These are phyloP conservation scores for Podospora comata DNA, from an alignment of 495 filamentous ascomycete genomes.

Conservation along the genomic window DNA sequence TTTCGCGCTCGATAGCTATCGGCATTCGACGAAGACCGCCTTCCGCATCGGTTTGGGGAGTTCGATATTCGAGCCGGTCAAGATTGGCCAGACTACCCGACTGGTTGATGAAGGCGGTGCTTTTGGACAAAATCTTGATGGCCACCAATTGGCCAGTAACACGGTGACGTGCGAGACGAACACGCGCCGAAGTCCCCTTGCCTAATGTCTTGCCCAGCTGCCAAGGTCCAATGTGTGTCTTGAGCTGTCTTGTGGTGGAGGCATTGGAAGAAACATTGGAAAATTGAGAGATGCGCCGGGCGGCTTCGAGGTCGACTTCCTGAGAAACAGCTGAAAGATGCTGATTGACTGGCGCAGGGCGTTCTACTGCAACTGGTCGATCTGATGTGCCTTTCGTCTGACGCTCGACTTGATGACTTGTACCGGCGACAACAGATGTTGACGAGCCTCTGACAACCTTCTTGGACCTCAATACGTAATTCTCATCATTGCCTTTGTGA, in stretches of 20 bases:
- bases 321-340: conserved; percentile 25
- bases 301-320: conserved; percentile 44
- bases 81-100: conserved; percentile 74
- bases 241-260: conserved; percentile 51
- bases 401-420: conserved; percentile 6
- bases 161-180: conserved; percentile 75
- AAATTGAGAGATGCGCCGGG: conserved; percentile 68
- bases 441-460: conserved; percentile 14
- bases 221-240: conserved; percentile 86
- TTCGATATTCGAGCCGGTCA: conserved; percentile 48
- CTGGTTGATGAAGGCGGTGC: conserved; percentile 63
- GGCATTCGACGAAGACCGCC: conserved; percentile 67
- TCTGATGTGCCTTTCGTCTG: conserved; percentile 7
- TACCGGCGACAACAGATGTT: conserved; percentile 16
- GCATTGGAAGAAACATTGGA: conserved; percentile 63
- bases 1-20: conserved; percentile 83
- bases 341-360: conserved; percentile 5
- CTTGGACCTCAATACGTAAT: conserved; percentile 22
- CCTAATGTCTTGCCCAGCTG: conserved; percentile 82
- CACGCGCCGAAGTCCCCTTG: conserved; percentile 77
- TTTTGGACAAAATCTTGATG: conserved; percentile 89
- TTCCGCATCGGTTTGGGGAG: conserved; percentile 40
- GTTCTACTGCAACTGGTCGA: neutral
- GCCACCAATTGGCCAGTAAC: conserved; percentile 74
- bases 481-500: conserved; percentile 16